These are phyloP conservation scores for Calocybe gambosa DNA, from an alignment of 1,284 basidiomycete species.

Conservation along the genomic window DNA sequence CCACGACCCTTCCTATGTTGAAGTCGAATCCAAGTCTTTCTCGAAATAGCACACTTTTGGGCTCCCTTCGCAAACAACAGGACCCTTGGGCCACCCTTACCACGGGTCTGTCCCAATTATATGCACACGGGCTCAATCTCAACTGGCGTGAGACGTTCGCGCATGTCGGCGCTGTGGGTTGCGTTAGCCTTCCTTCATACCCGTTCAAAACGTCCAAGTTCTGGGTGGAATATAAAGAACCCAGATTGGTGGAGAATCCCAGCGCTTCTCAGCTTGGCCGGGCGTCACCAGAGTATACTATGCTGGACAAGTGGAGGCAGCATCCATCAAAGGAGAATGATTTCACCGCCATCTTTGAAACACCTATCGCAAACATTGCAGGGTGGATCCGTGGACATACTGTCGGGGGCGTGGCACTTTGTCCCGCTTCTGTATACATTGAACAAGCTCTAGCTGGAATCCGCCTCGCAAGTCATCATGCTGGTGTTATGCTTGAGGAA, in stretches of 20 bases:
- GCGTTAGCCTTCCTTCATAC: conserved; percentile 52
- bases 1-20: conserved; percentile 51
- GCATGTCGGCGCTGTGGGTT: conserved; percentile 34
- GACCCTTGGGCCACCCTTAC: conserved; percentile 40
- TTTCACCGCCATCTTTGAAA: conserved; percentile 45
- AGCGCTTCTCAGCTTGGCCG: neutral
- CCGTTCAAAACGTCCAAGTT: conserved; percentile 52
- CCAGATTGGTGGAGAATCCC: neutral
- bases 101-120: conserved; percentile 42
- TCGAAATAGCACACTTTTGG: conserved; percentile 30
- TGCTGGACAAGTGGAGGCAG: conserved; percentile 41
- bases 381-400: conserved; percentile 49
- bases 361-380: conserved; percentile 39
- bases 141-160: conserved; percentile 52
- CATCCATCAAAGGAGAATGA: conserved; percentile 34
- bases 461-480: conserved; percentile 28
- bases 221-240: conserved; percentile 48
- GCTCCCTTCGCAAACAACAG: conserved; percentile 43
- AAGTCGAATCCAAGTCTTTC: conserved; percentile 32
- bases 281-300: conserved; percentile 25
- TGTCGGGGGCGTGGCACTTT: conserved; percentile 53
- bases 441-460: conserved; percentile 49
- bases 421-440: conserved; percentile 64
- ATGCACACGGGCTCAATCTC: conserved; percentile 33
- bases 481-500: conserved; percentile 24